Evolutionary conservation across 2,329 filamentous ascomycete genomes (phyloP).

Genomic region (Pseudogymnoascus sp.): DNA sequence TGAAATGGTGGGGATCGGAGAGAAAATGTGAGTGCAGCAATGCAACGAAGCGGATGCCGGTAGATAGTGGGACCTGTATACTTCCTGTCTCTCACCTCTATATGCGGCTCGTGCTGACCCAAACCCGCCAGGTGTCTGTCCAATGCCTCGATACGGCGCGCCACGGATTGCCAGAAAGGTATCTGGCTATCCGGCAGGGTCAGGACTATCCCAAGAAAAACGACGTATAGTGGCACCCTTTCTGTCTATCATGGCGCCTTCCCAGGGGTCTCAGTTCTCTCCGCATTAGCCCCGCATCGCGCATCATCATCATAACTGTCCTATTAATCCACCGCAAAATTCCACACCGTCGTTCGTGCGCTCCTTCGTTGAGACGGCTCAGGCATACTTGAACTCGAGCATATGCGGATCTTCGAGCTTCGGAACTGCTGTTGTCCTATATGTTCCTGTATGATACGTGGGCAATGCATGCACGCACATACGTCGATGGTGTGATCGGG

Average conservation of each 20-base stretch:
- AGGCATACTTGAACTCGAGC: not conserved
- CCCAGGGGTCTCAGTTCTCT: not conserved
- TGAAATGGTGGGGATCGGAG: not conserved
- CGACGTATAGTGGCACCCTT: not conserved
- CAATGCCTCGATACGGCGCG: not conserved
- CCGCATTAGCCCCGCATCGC: not conserved
- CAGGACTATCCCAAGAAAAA: not conserved
- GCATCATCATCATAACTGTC: not conserved
- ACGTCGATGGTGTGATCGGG: not conserved
- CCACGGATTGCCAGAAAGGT: not conserved
- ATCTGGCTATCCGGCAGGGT: not conserved
- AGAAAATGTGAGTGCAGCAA: slow-evolving; percentile 1
- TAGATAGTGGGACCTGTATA: slow-evolving; percentile 1
- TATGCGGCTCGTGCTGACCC: not conserved
- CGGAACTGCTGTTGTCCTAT: not conserved
- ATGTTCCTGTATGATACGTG: not conserved
- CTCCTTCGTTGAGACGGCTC: not conserved
- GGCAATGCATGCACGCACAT: not conserved
- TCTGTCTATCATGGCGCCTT: not conserved
- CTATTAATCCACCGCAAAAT: not conserved
- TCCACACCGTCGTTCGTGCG: not conserved
- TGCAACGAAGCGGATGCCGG: not conserved
- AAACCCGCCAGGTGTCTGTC: not conserved
- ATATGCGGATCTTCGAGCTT: not conserved
- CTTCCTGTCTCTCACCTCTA: not conserved